Percentiles rank a stretch among this genome's conserved stretches.
phyloP scores from a whole-genome alignment of 495 filamentous ascomycete genomes.

The Darksidea phi region DNA sequence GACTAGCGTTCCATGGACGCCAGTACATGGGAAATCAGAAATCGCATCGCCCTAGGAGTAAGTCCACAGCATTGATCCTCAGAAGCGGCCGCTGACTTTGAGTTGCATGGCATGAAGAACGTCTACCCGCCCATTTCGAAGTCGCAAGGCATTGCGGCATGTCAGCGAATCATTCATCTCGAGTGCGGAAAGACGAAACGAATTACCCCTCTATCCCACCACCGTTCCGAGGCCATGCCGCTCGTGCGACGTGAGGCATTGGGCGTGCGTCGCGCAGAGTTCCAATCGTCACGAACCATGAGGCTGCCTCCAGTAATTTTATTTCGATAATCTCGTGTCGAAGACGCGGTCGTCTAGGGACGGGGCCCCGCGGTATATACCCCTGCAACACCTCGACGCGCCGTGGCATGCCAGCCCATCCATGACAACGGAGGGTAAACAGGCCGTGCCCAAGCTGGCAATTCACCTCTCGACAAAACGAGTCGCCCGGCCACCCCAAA shows the following conservation, averaged over 20 bases:
- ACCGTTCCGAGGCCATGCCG: background rate
- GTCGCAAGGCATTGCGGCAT: background rate
- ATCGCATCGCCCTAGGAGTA: no score
- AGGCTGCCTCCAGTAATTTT: no score
- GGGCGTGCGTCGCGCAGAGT: background rate
- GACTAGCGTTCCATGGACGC: no score
- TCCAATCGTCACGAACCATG: no score
- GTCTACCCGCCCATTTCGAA: no score
- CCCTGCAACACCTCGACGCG: conserved; percentile 4
- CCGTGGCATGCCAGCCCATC: conserved; percentile 26
- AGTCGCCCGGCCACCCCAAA: background rate
- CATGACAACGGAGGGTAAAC: conserved; percentile 36
- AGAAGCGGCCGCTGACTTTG: no score
- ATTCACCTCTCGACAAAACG: background rate
- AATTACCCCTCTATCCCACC: conserved; percentile 4
- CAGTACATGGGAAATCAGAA: no score
- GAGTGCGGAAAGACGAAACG: conserved; percentile 13
- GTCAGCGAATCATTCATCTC: conserved; percentile 12
- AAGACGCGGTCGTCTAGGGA: no score
- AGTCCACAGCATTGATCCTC: no score
- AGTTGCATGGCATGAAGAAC: no score
- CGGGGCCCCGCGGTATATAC: background rate
- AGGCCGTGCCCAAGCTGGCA: conserved; percentile 24
- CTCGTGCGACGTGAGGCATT: conserved; percentile 13
- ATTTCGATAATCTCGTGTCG: no score